phyloP scores from a whole-genome alignment of 257 asterid genomes.

The Galeopsis tetrahit region DNA sequence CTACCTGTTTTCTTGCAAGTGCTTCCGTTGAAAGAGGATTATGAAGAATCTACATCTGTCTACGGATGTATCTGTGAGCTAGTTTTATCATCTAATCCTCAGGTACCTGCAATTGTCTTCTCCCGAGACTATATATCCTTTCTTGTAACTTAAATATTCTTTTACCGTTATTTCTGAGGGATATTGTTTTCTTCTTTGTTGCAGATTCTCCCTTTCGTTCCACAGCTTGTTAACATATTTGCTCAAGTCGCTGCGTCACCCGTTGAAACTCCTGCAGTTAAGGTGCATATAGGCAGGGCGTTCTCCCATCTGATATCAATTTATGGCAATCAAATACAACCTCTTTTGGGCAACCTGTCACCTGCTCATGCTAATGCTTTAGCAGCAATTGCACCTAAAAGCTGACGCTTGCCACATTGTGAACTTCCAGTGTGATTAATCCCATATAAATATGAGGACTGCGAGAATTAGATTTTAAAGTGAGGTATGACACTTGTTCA shows the following conservation, averaged over 20 bases:
- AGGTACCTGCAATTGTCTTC: conserved; percentile 49
- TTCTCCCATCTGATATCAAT: conserved; percentile 84
- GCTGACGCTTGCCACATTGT: conserved; percentile 50
- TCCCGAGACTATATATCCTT: background rate
- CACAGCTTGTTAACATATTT: conserved; percentile 84
- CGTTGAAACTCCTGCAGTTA: conserved; percentile 82
- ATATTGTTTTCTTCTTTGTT: conserved; percentile 22
- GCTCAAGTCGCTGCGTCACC: conserved; percentile 88
- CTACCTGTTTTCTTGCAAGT: conserved; percentile 86
- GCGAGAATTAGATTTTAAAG: conserved; percentile 26
- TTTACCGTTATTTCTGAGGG: conserved; percentile 23
- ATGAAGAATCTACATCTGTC: conserved; percentile 80
- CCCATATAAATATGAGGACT: conserved; percentile 27
- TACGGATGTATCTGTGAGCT: conserved; percentile 88
- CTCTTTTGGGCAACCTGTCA: conserved; percentile 81
- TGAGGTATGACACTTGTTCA: conserved; percentile 35
- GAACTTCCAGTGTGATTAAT: conserved; percentile 30
- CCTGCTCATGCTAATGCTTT: conserved; percentile 89
- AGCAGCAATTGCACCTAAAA: conserved; percentile 80
- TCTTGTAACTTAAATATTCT: conserved; percentile 16
- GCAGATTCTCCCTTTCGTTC: conserved; percentile 82
- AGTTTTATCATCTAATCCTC: conserved; percentile 86
- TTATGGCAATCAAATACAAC: conserved; percentile 93
- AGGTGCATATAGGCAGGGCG: conserved; percentile 83
- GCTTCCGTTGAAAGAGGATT: conserved; percentile 96